Evolutionary conservation across 1,284 basidiomycete genomes (phyloP).

Genomic region (Irpex rosettiformis): DNA sequence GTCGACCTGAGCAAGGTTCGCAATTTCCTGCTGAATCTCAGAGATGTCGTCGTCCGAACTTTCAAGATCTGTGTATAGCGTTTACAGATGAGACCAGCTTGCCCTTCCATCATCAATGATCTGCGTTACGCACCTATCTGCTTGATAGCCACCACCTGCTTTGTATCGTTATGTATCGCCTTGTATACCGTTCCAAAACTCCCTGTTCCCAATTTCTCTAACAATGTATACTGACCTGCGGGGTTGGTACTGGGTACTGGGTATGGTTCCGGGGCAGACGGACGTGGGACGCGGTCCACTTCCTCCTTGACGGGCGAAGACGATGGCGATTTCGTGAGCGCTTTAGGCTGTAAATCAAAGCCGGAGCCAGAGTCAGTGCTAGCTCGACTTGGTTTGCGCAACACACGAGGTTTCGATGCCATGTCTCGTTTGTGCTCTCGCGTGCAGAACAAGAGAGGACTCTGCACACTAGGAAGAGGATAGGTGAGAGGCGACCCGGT

Average conservation of each 20-base stretch:
- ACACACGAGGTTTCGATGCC: constrained; percentile 25
- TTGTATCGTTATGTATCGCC: constrained; percentile 91
- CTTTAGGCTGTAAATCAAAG: constrained; percentile 30
- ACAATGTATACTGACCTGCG: constrained; percentile 84
- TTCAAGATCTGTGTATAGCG: constrained; percentile 59
- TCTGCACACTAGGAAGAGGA: background rate
- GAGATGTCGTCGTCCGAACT: constrained; percentile 94
- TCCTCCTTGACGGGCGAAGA: constrained; percentile 37
- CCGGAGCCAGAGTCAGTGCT: constrained; percentile 18
- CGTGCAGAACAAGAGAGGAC: background rate
- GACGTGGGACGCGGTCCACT: constrained; percentile 34
- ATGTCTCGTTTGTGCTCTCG: constrained; percentile 9
- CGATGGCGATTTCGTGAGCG: constrained; percentile 42
- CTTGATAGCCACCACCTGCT: constrained; percentile 96
- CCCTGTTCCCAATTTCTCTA: constrained; percentile 97
- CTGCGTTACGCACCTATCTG: constrained; percentile 75
- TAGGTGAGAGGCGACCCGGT: background rate
- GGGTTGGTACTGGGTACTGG: constrained; percentile 76
- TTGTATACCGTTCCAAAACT: constrained; percentile 98
- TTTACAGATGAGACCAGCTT: constrained; percentile 5
- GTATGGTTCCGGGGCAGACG: constrained; percentile 48
- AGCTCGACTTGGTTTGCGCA: constrained; percentile 25
- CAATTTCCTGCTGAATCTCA: constrained; percentile 97
- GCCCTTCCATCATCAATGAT: background rate
- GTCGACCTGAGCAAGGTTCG: constrained; percentile 92